Evolutionary conservation across 2,329 filamentous ascomycete genomes (phyloP).

Genomic region (Aureobasidium vineae): DNA sequence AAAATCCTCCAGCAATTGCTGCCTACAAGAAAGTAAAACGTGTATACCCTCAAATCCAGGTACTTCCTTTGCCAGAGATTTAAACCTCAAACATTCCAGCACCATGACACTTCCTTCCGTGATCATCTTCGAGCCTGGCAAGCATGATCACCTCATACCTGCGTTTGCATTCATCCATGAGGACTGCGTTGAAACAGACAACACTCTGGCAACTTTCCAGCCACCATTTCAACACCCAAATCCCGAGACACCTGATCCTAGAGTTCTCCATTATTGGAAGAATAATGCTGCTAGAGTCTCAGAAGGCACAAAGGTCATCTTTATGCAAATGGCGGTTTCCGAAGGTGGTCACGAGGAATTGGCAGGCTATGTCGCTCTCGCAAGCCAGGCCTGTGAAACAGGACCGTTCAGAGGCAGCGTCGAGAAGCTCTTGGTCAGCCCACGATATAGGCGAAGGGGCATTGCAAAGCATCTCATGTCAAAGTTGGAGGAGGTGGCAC

Average conservation of each 20-base stretch:
- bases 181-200: conserved; percentile 58
- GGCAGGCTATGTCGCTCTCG: conserved; percentile 58
- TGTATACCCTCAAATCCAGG: background rate
- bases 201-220: conserved; percentile 58
- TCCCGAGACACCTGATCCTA: conserved; percentile 37
- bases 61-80: no score
- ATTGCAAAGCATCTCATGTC: conserved; percentile 54
- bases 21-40: background rate
- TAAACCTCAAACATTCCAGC: background rate
- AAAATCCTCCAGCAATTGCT: conserved; percentile 3
- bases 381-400: conserved; percentile 55
- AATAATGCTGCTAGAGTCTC: conserved; percentile 51
- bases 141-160: conserved; percentile 55
- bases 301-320: conserved; percentile 51
- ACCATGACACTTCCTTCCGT: conserved; percentile 11
- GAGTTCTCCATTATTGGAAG: conserved; percentile 59
- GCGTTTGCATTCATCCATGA: conserved; percentile 60
- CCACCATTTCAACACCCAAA: conserved; percentile 54
- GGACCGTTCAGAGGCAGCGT: conserved; percentile 56
- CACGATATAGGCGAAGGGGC: conserved; percentile 52
- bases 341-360: conserved; percentile 42
- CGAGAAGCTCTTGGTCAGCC: conserved; percentile 59
- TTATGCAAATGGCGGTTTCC: conserved; percentile 35
- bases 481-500: conserved; percentile 57
- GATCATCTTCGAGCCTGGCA: background rate